Evolutionary conservation across 1,139 yeast genomes (phyloP).

Genomic region (Candida sp.): DNA sequence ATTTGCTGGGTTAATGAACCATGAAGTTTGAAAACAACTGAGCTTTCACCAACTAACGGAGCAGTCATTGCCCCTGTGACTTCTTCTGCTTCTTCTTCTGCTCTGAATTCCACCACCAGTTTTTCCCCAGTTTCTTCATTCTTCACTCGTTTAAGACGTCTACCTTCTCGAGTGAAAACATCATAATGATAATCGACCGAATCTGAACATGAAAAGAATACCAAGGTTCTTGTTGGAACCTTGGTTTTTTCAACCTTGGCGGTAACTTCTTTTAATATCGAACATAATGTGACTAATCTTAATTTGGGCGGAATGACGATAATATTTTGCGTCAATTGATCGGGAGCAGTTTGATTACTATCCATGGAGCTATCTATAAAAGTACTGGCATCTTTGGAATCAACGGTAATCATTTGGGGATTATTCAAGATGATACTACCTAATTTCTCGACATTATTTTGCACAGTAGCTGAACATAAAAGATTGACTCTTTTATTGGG

Average conservation of each 20-base stretch:
- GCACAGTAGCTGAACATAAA: conserved; percentile 93
- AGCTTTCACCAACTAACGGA: conserved; percentile 47
- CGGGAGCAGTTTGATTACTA: conserved; percentile 66
- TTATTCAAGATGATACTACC: conserved; percentile 73
- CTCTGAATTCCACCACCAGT: conserved; percentile 14
- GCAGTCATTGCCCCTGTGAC: conserved; percentile 46
- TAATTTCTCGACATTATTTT: conserved; percentile 71
- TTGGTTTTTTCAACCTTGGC: conserved; percentile 12
- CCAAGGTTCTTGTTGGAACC: conserved; percentile 56
- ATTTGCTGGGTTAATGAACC: conserved; percentile 85
- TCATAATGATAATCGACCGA: conserved; percentile 90
- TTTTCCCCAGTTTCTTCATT: conserved; percentile 21
- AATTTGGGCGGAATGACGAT: conserved; percentile 89
- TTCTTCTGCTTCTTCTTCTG: conserved; percentile 19
- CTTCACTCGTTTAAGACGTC: conserved; percentile 26
- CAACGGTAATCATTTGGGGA: conserved; percentile 63
- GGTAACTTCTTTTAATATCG: conserved; percentile 52
- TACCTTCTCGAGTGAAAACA: conserved; percentile 61
- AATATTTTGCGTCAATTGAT: conserved; percentile 77
- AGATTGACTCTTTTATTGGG: conserved; percentile 74
- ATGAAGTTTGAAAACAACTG: conserved; percentile 74
- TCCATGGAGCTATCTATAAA: conserved; percentile 37
- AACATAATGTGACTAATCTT: conserved; percentile 77
- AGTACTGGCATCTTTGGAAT: conserved; percentile 30
- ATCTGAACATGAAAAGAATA: conserved; percentile 91